Conservation (phyloP, 2,329 filamentous ascomycete species). For the Fragosphaeria purpurea region DNA sequence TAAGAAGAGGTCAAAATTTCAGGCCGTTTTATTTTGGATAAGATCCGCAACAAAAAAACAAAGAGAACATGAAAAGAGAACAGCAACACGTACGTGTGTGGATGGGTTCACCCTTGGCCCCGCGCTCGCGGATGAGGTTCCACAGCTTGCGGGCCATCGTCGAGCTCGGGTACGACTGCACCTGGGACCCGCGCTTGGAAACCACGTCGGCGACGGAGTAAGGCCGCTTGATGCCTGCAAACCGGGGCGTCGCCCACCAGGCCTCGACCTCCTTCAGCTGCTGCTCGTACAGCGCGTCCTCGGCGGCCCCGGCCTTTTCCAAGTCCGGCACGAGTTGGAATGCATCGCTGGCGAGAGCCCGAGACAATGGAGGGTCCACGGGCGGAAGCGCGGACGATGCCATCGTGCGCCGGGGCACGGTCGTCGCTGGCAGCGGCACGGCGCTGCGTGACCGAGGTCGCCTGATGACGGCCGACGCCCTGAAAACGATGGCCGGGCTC, state of each 20-base stretch:
- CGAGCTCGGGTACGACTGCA: constrained; percentile 83
- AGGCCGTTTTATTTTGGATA: not conserved
- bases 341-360: constrained; percentile 56
- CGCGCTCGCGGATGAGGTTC: constrained; percentile 70
- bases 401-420: constrained; percentile 31
- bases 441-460: not conserved
- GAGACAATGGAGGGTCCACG: constrained; percentile 52
- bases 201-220: constrained; percentile 88
- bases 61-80: not conserved
- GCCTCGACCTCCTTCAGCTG: constrained; percentile 76
- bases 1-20: constrained; percentile 23
- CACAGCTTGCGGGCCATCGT: constrained; percentile 94
- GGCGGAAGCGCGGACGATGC: constrained; percentile 35
- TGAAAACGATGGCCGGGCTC: not conserved
- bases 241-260: constrained; percentile 85
- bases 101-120: constrained; percentile 72
- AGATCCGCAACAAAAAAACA: not conserved
- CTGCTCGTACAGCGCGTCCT: constrained; percentile 75
- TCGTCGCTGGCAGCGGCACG: constrained; percentile 1
- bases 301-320: constrained; percentile 66
- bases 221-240: constrained; percentile 78
- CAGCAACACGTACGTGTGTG: constrained; percentile 63
- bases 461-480: not conserved
- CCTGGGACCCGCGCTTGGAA: constrained; percentile 79
- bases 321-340: constrained; percentile 77